Evolutionary conservation across 352 stramenopile species (phyloP).

Genomic region (Globisporangium nodosum): DNA sequence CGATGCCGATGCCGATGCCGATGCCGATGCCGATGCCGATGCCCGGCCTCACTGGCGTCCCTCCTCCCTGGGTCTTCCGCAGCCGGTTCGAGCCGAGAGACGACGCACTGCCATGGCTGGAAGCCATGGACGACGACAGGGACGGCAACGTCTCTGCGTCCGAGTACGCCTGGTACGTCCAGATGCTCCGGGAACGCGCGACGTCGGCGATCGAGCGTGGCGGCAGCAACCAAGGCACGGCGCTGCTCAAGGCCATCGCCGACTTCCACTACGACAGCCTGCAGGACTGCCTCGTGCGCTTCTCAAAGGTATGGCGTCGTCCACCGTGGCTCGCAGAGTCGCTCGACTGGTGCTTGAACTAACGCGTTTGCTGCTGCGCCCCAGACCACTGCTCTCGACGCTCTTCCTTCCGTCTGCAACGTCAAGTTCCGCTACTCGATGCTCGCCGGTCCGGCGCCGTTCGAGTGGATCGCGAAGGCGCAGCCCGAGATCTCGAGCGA

Average conservation of each 20-base stretch:
- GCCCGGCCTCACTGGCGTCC: background rate
- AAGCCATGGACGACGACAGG: background rate
- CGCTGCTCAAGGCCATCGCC: constrained; percentile 8
- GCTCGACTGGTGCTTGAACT: background rate
- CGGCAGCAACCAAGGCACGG: background rate
- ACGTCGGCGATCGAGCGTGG: background rate
- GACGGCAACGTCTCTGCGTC: background rate
- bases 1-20: too few species aligned
- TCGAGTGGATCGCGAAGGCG: constrained; percentile 27
- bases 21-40: background rate
- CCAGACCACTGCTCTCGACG: background rate
- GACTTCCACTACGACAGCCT: constrained; percentile 29
- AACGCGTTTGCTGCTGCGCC: background rate
- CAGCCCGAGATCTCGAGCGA: background rate
- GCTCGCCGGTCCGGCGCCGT: constrained; percentile 26
- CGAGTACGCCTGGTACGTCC: background rate
- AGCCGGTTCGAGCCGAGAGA: background rate
- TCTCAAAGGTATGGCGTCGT: constrained; percentile 10
- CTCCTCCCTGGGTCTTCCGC: background rate
- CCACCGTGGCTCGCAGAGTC: too few species aligned
- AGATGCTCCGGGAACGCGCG: background rate
- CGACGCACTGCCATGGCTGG: background rate
- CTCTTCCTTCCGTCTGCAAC: constrained; percentile 17
- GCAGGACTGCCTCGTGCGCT: constrained; percentile 14
- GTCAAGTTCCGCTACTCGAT: constrained; percentile 49